Conservation (phyloP, 495 filamentous ascomycete genomes). For the Aspergillus egyptiacus region DNA sequence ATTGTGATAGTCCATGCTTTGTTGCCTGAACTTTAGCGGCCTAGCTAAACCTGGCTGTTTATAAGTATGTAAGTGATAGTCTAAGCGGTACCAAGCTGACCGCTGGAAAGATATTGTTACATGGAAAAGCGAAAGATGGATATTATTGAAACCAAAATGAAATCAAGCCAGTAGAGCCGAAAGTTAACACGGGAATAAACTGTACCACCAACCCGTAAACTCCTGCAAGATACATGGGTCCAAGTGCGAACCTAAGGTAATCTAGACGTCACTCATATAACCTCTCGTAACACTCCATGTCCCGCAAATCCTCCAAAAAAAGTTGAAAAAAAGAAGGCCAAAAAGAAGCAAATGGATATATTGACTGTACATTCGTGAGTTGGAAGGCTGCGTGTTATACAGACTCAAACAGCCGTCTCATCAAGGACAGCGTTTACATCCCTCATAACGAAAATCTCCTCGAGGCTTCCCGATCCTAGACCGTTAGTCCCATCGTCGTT, state of each 20-base stretch:
- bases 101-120: too few species aligned
- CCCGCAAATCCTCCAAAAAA: too few species aligned
- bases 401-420: conserved; percentile 29
- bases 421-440: conserved; percentile 39
- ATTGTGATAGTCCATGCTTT: too few species aligned
- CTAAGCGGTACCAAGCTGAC: too few species aligned
- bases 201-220: conserved; percentile 18
- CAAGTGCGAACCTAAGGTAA: conserved; percentile 1
- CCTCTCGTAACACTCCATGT: conserved; percentile 9
- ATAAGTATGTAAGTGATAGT: too few species aligned
- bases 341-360: not conserved
- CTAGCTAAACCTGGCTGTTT: too few species aligned
- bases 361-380: conserved; percentile 23
- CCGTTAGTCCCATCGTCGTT: conserved; percentile 38
- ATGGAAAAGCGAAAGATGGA: not conserved
- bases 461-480: conserved; percentile 26
- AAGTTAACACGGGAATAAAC: not conserved
- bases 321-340: not conserved
- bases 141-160: conserved; percentile 5
- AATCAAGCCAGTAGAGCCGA: not conserved
- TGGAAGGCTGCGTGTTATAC: not conserved
- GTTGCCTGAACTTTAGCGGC: too few species aligned
- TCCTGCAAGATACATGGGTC: conserved; percentile 22
- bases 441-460: conserved; percentile 41
- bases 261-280: conserved; percentile 11